Base-by-base conservation (phyloP, 2,329 filamentous ascomycete genomes). In the Colletotrichum graminicola region DNA sequence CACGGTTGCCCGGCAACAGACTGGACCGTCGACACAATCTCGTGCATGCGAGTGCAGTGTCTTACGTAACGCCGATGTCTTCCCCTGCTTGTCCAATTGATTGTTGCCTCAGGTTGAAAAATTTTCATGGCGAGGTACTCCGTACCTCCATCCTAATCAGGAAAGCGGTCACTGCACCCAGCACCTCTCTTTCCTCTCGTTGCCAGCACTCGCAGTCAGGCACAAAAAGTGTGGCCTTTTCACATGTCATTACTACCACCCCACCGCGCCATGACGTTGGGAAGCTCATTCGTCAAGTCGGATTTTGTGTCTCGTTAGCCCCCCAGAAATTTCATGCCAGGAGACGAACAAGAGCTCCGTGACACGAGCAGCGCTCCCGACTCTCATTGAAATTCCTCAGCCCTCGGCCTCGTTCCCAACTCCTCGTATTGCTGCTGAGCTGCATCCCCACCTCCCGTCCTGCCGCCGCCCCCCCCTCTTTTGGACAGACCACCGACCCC, bases 211-310 rank as follows among this genome's bases (percentile, higher is more conserved):
- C 7, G n/a, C 21, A 41, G 60, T 18, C 34, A 45, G 39, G 41
- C 51, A 45, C 66, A 60, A 47, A 47, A 47, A 60, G 54, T 36
- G 62, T 67, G 67, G 67, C 32, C 51, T 67, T 47, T 69, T 71
- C 68, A 71, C 68, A 71, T 71, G 68, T 68, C 59, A 71, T 21
- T 61, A 29, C 57, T 43, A 16, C 8, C 11, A 11, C 34, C 23
- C 62, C 26, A 56, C 64, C 63, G 52, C 52, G 62, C 64, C 68
- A 67, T 71, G 68, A 71, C 68, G 68, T 63, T 67, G 57, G 64
- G 29, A 67, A 71, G 64, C 68, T 63, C 68, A 71, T 71, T 68
- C 64, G 68, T 52, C 43, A 71, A 57, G 57, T 67, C 57, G 51
- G 63, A 39, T 59, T 55, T 63, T 68, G 52, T 71, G 64, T 71